These are phyloP conservation scores for Guadua angustifolia DNA, from an alignment of 176 grass and related monocot species.

Conservation along the genomic window DNA sequence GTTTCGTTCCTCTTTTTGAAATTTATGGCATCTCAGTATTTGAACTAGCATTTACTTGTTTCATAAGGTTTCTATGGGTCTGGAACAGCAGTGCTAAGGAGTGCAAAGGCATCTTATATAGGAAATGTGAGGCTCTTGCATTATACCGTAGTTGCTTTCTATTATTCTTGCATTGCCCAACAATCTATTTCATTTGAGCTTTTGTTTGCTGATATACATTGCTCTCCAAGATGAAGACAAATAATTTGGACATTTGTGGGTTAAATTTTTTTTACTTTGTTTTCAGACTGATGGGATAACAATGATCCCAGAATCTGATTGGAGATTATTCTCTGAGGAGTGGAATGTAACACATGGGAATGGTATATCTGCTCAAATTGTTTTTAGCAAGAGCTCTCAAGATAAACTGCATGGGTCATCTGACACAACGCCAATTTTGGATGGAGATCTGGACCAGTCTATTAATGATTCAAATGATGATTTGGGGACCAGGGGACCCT, in stretches of 20 bases:
- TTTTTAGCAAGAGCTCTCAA: slow-evolving; percentile 53
- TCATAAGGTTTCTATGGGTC: background rate
- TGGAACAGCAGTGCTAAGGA: background rate
- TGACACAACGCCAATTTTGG: slow-evolving; percentile 38
- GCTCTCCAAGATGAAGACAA: slow-evolving; percentile 24
- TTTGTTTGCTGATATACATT: slow-evolving; percentile 25
- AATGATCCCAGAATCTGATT: slow-evolving; percentile 76
- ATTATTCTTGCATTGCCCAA: slow-evolving; percentile 20
- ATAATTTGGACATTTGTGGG: background rate
- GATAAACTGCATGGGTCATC: slow-evolving; percentile 54
- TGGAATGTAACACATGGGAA: slow-evolving; percentile 72
- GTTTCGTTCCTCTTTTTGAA: background rate
- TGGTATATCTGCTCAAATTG: slow-evolving; percentile 84
- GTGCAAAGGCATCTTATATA: slow-evolving; percentile 9
- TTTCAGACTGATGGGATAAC: slow-evolving; percentile 83
- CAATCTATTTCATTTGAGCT: slow-evolving; percentile 19
- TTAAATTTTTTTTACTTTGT: slow-evolving; percentile 45
- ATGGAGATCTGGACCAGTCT: slow-evolving; percentile 44
- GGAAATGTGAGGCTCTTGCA: slow-evolving; percentile 8
- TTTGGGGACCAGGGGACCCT: slow-evolving; percentile 45
- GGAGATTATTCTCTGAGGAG: slow-evolving; percentile 87
- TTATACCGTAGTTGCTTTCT: background rate
- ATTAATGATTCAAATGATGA: slow-evolving; percentile 57
- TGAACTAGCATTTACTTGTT: slow-evolving; percentile 4
- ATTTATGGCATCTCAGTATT: background rate